These are phyloP conservation scores for Capsicum rhomboideum DNA, from an alignment of 257 asterid genomes.

Conservation along the genomic window DNA sequence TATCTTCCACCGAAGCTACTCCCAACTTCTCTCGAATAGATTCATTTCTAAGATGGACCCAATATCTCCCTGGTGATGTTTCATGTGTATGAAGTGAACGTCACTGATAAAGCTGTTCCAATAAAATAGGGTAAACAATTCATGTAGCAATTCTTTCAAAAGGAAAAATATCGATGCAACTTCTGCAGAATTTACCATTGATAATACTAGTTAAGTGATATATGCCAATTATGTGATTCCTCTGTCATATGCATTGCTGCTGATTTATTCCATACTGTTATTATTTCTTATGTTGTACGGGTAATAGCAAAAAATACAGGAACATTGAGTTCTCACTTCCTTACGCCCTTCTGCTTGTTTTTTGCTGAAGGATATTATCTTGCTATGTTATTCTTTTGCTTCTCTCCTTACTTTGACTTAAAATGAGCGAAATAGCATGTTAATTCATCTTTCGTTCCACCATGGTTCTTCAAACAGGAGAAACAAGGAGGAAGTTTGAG, in stretches of 20 bases:
- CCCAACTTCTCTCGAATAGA: no score
- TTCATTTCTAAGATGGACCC: no score
- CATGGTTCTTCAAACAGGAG: conserved; percentile 42
- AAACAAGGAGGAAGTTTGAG: conserved; percentile 94
- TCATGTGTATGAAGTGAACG: background rate
- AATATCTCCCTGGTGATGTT: background rate
- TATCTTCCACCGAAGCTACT: no score
- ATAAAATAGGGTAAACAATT: background rate
- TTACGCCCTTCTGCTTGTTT: background rate
- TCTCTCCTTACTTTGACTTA: background rate
- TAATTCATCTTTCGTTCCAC: background rate
- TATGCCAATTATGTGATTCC: background rate
- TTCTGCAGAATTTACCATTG: background rate
- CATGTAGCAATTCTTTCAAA: background rate
- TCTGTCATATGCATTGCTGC: background rate
- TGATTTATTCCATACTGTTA: background rate
- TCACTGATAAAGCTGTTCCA: background rate
- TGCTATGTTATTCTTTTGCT: background rate
- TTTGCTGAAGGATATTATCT: background rate
- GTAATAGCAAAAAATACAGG: background rate
- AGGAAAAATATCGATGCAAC: background rate
- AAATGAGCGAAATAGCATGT: background rate
- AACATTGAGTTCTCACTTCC: background rate
- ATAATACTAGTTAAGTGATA: background rate
- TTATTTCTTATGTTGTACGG: background rate